These are phyloP conservation scores for Thalassiosira exigua DNA, from an alignment of 352 stramenopile species.

Conservation along the genomic window DNA sequence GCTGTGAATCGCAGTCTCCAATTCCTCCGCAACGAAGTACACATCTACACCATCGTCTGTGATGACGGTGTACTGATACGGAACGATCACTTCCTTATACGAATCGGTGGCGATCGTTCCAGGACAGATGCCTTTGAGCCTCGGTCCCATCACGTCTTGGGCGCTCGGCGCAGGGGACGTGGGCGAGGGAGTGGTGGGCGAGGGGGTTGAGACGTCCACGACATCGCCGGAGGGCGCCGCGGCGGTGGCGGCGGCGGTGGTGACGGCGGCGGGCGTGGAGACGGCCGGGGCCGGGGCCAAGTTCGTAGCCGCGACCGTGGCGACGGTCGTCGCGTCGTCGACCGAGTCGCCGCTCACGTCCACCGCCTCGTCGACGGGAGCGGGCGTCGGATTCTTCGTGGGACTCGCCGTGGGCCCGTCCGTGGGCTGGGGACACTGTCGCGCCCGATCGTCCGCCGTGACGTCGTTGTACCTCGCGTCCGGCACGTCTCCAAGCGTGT, in stretches of 20 bases:
- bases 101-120: neutral
- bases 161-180: too few relatives aligned
- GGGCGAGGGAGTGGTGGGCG: too few relatives aligned
- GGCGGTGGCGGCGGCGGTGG: too few relatives aligned
- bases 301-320: neutral
- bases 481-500: constrained; percentile 29
- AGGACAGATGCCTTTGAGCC: constrained; percentile 25
- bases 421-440: constrained; percentile 5
- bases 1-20: constrained; percentile 41
- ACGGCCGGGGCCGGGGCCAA: neutral
- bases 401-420: too few relatives aligned
- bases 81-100: constrained; percentile 25
- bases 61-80: constrained; percentile 35
- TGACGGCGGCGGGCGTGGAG: too few relatives aligned
- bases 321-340: neutral
- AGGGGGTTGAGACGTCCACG: too few relatives aligned
- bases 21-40: neutral
- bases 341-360: neutral
- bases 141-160: neutral
- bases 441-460: constrained; percentile 22
- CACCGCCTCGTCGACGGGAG: neutral
- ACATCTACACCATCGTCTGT: constrained; percentile 11
- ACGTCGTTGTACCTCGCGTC: constrained; percentile 29
- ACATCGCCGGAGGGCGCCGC: too few relatives aligned
- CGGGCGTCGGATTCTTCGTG: neutral